Base-by-base conservation (phyloP, 352 stramenopile species). In the Globisporangium polare region DNA sequence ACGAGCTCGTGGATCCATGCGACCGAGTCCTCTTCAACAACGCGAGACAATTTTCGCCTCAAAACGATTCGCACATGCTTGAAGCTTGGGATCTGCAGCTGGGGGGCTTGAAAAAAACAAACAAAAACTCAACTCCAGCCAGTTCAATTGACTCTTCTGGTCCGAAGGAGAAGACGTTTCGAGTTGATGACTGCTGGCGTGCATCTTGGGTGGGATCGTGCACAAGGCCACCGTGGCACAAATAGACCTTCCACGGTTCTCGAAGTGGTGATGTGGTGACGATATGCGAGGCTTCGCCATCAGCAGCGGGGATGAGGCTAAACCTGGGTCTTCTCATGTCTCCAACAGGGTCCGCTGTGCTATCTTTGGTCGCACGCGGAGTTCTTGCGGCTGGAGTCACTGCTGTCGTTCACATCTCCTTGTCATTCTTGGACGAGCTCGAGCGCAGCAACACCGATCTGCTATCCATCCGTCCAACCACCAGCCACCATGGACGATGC, bases 221-320 rank as follows among this genome's bases (percentile, higher is more conserved):
- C 46, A 35, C 39, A 33, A 53, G 24, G 24, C 31, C 46, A 18
- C 17, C 9, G 15, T 26, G 20, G 26, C 46, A 29, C 26, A 33
- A 53, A 35, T 53, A 53, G 46, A 33, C 46, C 26, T 53, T 53
- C 46, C 22, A 35, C 24, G 5, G 13, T 33, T 53, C 24, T 53
- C 24, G 24, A 35, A 20, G 20, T 51, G 45, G 22, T 13, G 43
- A n/a, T 8, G n/a, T 50, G 20, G 13, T 35, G 46, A 53, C 46
- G 46, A 53, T 24, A 53, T 53, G 46, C 15, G 46, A 53, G 13
- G 46, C 27, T 53, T 45, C 39, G 7, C 39, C 33, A 39, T 39
- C 33, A 33, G n/a, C 46, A 53, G 24, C 46, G n/a, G n/a, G n/a
- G n/a, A n/a, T n/a, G n/a, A n/a, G 20, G 22, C 46, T 53, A 3